Percentiles rank a stretch among this genome's conserved stretches.
Evolutionary conservation across 2,329 filamentous ascomycete species (phyloP).

Genomic region (Coniella vitis): DNA sequence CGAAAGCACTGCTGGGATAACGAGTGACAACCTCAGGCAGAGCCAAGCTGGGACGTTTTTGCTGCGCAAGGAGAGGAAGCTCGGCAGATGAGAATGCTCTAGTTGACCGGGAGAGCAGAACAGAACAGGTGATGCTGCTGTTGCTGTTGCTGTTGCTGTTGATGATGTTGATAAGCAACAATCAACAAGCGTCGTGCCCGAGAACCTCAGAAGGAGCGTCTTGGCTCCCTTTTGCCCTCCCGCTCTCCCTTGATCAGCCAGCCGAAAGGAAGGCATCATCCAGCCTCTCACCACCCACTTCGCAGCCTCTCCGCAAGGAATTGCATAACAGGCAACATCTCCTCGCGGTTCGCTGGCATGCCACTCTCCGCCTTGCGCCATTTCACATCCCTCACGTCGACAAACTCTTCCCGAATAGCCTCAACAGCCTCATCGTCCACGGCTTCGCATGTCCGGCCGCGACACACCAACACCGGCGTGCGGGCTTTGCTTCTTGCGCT

Average conservation of each 20-base stretch:
- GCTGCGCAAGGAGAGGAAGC: background rate
- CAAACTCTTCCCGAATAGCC: slow-evolving; percentile 59
- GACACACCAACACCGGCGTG: slow-evolving; percentile 59
- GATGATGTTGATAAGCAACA: background rate
- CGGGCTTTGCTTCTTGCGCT: slow-evolving; percentile 45
- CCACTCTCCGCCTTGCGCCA: slow-evolving; percentile 67
- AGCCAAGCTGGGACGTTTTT: background rate
- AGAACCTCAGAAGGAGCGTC: background rate
- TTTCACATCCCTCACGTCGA: slow-evolving; percentile 57
- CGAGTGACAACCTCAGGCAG: background rate
- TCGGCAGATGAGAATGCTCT: background rate
- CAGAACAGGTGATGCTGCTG: background rate
- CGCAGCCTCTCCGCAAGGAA: slow-evolving; percentile 63
- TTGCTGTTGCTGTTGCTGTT: background rate
- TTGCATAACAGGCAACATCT: slow-evolving; percentile 86
- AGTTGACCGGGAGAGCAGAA: background rate
- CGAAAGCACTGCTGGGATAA: background rate
- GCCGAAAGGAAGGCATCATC: background rate
- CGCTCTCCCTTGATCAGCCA: no score
- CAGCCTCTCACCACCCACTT: slow-evolving; percentile 19
- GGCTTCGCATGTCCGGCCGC: slow-evolving; percentile 39
- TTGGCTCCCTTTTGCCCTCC: background rate
- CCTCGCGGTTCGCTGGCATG: slow-evolving; percentile 78
- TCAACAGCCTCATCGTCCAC: slow-evolving; percentile 55
- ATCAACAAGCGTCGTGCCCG: background rate